Conservation (phyloP, 768 basidiomycete species). For the Panus rudis region DNA sequence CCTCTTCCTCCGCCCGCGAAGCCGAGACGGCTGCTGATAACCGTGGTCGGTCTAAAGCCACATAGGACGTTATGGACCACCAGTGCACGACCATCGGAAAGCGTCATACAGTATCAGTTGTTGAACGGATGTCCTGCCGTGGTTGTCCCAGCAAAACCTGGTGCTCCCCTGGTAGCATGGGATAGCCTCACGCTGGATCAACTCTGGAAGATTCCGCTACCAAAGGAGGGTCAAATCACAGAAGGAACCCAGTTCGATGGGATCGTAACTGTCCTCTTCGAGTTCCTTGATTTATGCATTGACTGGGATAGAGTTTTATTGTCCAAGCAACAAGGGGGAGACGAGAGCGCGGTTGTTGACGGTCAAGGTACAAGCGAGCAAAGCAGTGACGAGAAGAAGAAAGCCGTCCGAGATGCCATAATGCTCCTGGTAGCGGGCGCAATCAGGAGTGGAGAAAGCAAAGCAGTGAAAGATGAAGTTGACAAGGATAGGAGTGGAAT, state of each 20-base stretch:
- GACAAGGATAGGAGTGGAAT: slow-evolving; percentile 54
- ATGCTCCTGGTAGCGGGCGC: slow-evolving; percentile 47
- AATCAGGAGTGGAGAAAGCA: slow-evolving; percentile 43
- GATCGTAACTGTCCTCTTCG: slow-evolving; percentile 47
- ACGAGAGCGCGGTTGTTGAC: slow-evolving; percentile 11
- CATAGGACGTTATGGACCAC: slow-evolving; percentile 55
- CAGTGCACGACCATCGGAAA: slow-evolving; percentile 52
- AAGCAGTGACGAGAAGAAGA: slow-evolving; percentile 20
- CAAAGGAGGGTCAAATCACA: slow-evolving; percentile 27
- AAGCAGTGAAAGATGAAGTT: slow-evolving; percentile 48
- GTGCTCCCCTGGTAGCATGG: slow-evolving; percentile 61
- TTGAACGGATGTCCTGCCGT: slow-evolving; percentile 56
- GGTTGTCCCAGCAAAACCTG: slow-evolving; percentile 51
- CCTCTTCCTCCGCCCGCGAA: slow-evolving; percentile 33
- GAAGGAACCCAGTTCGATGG: slow-evolving; percentile 39
- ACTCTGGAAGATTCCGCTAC: slow-evolving; percentile 45
- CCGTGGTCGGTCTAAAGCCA: slow-evolving; percentile 53
- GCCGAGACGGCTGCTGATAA: slow-evolving; percentile 50
- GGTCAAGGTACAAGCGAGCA: not conserved
- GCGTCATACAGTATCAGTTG: slow-evolving; percentile 55
- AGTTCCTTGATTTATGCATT: slow-evolving; percentile 54
- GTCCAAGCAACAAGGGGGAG: slow-evolving; percentile 13
- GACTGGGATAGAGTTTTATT: slow-evolving; percentile 51
- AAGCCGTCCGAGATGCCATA: slow-evolving; percentile 41
- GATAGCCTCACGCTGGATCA: slow-evolving; percentile 51